Percentiles rank a stretch among this genome's conserved stretches.
These are phyloP conservation scores for Nakataea oryzae DNA, from an alignment of 2,329 filamentous ascomycete species.

Conservation along the genomic window DNA sequence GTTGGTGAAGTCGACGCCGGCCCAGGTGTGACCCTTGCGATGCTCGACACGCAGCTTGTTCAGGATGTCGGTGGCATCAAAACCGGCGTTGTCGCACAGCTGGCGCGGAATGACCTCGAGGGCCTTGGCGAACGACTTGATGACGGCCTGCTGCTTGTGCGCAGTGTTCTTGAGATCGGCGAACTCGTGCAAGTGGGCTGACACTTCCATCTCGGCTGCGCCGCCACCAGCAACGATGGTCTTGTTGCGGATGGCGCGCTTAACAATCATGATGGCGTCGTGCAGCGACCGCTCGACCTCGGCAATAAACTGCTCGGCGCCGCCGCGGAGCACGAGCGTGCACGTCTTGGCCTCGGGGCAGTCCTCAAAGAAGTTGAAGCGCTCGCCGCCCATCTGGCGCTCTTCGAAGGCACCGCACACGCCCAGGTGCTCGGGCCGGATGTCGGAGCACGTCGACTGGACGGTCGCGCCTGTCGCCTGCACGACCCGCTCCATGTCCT, in stretches of 20 bases:
- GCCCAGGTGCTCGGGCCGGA: conserved; percentile 78
- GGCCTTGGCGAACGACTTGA: conserved; percentile 96
- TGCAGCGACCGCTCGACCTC: conserved; percentile 96
- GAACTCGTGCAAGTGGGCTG: conserved; percentile 82
- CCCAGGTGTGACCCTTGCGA: conserved; percentile 85
- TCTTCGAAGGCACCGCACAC: conserved; percentile 88
- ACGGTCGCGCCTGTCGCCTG: conserved; percentile 86
- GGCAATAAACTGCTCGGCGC: conserved; percentile 97
- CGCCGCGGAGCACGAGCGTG: conserved; percentile 87
- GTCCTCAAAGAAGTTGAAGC: conserved; percentile 97
- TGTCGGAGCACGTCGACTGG: conserved; percentile 95
- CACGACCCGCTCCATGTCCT: conserved; percentile 93
- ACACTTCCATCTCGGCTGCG: conserved; percentile 93
- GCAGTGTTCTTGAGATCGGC: conserved; percentile 78
- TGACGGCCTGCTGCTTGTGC: conserved; percentile 93
- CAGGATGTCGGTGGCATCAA: conserved; percentile 95
- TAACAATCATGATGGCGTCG: conserved; percentile 99
- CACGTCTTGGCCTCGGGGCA: conserved; percentile 95
- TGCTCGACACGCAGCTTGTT: conserved; percentile 96
- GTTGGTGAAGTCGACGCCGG: conserved; percentile 84
- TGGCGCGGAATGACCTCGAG: conserved; percentile 94
- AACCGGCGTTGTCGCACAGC: conserved; percentile 96
- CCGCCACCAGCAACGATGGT: conserved; percentile 93
- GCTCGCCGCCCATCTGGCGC: conserved; percentile 91
- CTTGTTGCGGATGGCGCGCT: conserved; percentile 91